These are phyloP conservation scores for Coffea humblotiana DNA, from an alignment of 305 asterid genomes.

Conservation along the genomic window DNA sequence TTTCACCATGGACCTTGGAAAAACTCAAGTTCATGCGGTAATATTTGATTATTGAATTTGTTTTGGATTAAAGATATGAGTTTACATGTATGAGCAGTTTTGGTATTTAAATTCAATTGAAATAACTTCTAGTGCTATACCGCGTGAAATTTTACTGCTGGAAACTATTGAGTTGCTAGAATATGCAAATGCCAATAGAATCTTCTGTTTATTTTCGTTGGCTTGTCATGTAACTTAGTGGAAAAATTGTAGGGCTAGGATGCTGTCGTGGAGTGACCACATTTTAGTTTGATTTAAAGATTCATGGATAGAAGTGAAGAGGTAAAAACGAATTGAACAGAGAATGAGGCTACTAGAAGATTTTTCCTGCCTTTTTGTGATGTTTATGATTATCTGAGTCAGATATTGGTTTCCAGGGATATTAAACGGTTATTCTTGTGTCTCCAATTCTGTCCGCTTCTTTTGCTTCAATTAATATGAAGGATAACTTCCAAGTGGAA, in stretches of 20 bases:
- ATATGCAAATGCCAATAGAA: not conserved
- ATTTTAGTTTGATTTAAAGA: not conserved
- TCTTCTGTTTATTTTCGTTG: not conserved
- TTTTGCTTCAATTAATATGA: not conserved
- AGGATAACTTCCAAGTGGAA: not conserved
- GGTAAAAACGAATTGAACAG: not conserved
- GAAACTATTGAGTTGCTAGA: not conserved
- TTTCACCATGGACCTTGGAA: not conserved
- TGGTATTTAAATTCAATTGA: not conserved
- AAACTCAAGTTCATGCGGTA: not conserved
- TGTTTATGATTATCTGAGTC: not conserved
- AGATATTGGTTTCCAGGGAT: not conserved
- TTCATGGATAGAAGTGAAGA: not conserved
- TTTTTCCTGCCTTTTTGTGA: not conserved
- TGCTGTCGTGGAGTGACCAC: not conserved
- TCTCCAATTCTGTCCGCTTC: not conserved
- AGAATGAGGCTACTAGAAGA: not conserved
- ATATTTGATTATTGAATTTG: not conserved
- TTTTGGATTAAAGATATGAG: not conserved
- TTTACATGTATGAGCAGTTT: not conserved
- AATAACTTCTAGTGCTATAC: not conserved
- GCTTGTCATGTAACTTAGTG: not conserved
- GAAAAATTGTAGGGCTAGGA: too few species aligned
- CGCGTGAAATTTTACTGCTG: not conserved
- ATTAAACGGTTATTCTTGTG: not conserved